These are phyloP conservation scores for Lentinula novae-zelandiae DNA, from an alignment of 1,284 basidiomycete species.

Conservation along the genomic window DNA sequence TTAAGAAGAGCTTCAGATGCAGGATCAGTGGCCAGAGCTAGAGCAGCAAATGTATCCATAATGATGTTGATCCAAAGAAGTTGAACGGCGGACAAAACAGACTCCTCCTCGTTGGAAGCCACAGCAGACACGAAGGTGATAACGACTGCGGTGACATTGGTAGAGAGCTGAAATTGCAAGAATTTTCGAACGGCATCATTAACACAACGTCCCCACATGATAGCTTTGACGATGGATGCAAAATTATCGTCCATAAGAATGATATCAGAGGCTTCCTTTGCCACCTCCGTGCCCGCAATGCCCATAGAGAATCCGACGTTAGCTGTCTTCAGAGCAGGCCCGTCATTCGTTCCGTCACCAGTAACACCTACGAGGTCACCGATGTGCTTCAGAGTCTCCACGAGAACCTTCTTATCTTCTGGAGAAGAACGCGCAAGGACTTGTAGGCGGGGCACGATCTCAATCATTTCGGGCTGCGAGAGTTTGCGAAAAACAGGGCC, in stretches of 20 bases:
- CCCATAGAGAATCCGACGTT: constrained; percentile 98
- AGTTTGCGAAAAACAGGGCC: constrained; percentile 78
- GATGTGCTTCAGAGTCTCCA: constrained; percentile 82
- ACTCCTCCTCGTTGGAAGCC: constrained; percentile 71
- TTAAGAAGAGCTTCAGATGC: constrained; percentile 80
- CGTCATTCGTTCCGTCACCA: constrained; percentile 98
- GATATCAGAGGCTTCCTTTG: constrained; percentile 98
- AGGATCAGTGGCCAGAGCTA: constrained; percentile 95
- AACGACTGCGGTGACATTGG: constrained; percentile 93
- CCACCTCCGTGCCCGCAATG: constrained; percentile 97
- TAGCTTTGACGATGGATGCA: constrained; percentile 91
- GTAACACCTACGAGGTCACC: constrained; percentile 97
- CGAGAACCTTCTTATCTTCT: constrained; percentile 93
- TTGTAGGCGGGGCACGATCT: constrained; percentile 68
- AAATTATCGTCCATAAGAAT: constrained; percentile 99
- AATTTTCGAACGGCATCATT: constrained; percentile 98
- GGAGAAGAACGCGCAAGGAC: constrained; percentile 94
- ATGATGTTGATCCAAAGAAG: constrained; percentile 97
- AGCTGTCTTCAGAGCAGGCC: constrained; percentile 93
- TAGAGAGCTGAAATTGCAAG: constrained; percentile 96
- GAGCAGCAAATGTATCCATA: constrained; percentile 98
- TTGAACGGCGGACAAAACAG: constrained; percentile 92
- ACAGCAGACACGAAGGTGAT: constrained; percentile 93
- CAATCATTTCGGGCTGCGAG: constrained; percentile 50
- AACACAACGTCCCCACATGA: constrained; percentile 99